Evolutionary conservation across 768 basidiomycete species (phyloP), one percentile per base, ranked within the genome.

Genomic region (Epithele typhae): DNA sequence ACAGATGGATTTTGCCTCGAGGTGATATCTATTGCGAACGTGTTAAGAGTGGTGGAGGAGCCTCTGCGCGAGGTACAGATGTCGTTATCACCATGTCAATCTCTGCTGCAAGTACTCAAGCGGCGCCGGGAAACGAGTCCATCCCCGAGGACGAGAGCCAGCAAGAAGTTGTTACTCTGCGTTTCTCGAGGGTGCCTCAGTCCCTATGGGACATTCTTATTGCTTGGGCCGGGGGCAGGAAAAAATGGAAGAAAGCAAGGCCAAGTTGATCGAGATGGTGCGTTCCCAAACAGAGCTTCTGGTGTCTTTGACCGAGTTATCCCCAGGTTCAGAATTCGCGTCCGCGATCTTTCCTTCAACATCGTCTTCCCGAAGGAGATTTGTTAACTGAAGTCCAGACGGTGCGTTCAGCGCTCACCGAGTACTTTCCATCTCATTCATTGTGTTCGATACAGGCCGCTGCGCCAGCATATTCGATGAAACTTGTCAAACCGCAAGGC

Each of bases 1-100:
- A 87, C 38, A 75, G 81, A n/a, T 83, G 79, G 77, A 55, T 84
- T 5, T 69, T 90, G 44, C 86, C 87, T 42, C 77, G 84, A 25
- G 79, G 77, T 18, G 68, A 73, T 5, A 73, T 74, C 7, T 64
- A 73, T 24, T 79, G 71, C 49, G 76, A 84, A 51, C 68, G 73
- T 48, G 52, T 48, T 36, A 48, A 33, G 4, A 60, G 27, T 52
- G 55, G 41, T 8, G 53, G 51, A 4, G 34, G 37, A 0, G 15
- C 12, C 2, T 21, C 19, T 11, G 3, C 45, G 11, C 37, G 38
- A 18, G 27, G 22, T 8, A 43, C 43, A 5, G 55, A 56, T 25
- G 36, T 56, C 2, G 46, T 51, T 41, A 25, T 60, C 2, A 54
- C 54, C 18, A 64, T 70, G 37, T 61, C 71, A 54, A 46, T 80